Base-by-base conservation (phyloP, 176 grass and related monocot species). In the Oryza glaberrima region DNA sequence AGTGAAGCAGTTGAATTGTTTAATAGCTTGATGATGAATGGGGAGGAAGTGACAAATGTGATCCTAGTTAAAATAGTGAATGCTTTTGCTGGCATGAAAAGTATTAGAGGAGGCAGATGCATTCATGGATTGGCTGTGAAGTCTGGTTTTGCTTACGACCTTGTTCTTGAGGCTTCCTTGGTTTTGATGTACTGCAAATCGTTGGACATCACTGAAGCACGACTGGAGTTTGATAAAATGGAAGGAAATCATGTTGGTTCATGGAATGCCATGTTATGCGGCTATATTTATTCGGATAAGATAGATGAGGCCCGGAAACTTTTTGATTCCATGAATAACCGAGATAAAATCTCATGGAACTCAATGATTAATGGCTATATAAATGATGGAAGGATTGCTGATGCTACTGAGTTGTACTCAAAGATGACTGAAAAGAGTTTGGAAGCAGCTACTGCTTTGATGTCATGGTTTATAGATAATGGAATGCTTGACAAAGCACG, bases 291-390 rank as follows among this genome's bases (percentile, higher is more conserved):
- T 66, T 68, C 75, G 1, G n/a, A 73, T 11, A 88, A 75, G 56
- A 71, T 93, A 30, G 67, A 89, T 44, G 82, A 87, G 80, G 93
- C 93, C 60, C 86, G 80, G 41, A 47, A 81, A 23, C 7, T 84
- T 70, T 95, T 95, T 86, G 83, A 91, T 67, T 74, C 64, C 41
- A 93, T 93, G 90, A 9, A n/a, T 56, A 20, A 84, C 17, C 83
- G 69, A 71, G 90, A 95, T 71, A 88, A 90, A 22, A 58, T 95
- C 22, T 90, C 93, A 25, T 93, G 90, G 88, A 95, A 89, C 70
- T 91, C 77, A 26, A 90, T 95, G 68, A 56, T 95, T 58, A 84
- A 28, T 68, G 88, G 86, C 17, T 95, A 91, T 71, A 66, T 93
- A 69, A 89, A 92, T 85, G 32, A 82, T 67, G 91, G 91, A 44